Conservation (phyloP, 306 rosid genomes). For the Vachellia pachyceras region DNA sequence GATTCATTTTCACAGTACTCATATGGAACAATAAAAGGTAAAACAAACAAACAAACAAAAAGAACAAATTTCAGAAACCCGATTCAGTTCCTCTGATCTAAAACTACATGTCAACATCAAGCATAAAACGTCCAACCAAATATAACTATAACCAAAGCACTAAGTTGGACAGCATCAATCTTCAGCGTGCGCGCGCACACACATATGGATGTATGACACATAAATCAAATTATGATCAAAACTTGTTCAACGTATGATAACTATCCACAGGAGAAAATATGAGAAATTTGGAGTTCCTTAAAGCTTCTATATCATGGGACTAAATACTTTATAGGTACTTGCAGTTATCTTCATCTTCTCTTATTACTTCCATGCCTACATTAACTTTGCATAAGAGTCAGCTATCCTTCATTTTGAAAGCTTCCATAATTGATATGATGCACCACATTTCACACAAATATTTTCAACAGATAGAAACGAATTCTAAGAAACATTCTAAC, state of each 20-base stretch:
- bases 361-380: constrained; percentile 6
- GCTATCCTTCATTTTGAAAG: constrained; percentile 6
- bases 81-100: neutral
- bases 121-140: constrained; percentile 31
- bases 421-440: neutral
- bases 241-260: constrained; percentile 5
- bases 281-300: constrained; percentile 8
- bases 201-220: neutral
- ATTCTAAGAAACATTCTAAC: constrained; percentile 5
- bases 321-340: neutral
- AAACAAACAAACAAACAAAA: constrained; percentile 11
- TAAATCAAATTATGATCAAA: neutral
- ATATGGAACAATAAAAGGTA: constrained; percentile 12
- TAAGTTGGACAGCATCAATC: constrained; percentile 1
- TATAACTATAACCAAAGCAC: constrained; percentile 33
- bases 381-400: neutral
- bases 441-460: neutral
- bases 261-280: neutral
- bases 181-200: neutral
- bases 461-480: neutral
- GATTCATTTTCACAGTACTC: constrained; percentile 16
- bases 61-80: neutral
- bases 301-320: neutral
- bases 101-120: constrained; percentile 21
- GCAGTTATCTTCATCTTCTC: neutral